Base-by-base conservation (phyloP, 2,329 filamentous ascomycete species). In the Pleurostoma richardsiae region DNA sequence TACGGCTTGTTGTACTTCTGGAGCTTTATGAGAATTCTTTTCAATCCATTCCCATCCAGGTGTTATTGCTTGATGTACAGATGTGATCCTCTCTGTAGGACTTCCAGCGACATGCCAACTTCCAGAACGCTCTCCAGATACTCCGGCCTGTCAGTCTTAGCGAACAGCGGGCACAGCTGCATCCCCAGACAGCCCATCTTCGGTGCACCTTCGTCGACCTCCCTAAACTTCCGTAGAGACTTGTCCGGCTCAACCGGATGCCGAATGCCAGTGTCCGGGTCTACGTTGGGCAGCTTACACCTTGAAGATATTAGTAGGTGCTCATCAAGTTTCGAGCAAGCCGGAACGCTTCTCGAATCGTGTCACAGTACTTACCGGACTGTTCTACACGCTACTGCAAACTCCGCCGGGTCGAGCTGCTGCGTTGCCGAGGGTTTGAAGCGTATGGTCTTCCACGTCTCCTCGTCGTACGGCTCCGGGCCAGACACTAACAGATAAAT, bases 221-320 rank as follows among this genome's bases (percentile, higher is more conserved):
- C 70, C 10, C 83, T 73, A 52, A 76, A 74, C 50, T 73, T 73
- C 31, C 80, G 69, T 49, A 87, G 66, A 0, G 82, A 79, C 45
- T 66, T 69, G 56, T 82, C 78, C 0, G 83, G 80, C 63, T 85
- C 76, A 30, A 64, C 60, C 27, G 61, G 58, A 57, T 85, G 79
- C 27, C 73, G 72, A 38, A 73, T 58, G n/a, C 77, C 86, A 5
- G 71, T 82, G 19, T 70, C 68, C 1, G 76, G 84, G 59, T 88
- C 74, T 2, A 88, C 82, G 54, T 89, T 89, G 26, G 85, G 85
- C 54, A 90, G 62, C 55, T 82, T 86, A 66, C 86, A 89, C 46
- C 74, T 77, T 36, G 43, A 10, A 6, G 36, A 27, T 30, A 39
- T 51, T 28, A 52, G 54, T 48, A 6, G 6, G 33, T 36, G 33